Percentiles rank a stretch among this genome's conserved stretches.
Evolutionary conservation across 371 early-diverging fungal genomes (phyloP).

Genomic region (Lichtheimia ramosa): DNA sequence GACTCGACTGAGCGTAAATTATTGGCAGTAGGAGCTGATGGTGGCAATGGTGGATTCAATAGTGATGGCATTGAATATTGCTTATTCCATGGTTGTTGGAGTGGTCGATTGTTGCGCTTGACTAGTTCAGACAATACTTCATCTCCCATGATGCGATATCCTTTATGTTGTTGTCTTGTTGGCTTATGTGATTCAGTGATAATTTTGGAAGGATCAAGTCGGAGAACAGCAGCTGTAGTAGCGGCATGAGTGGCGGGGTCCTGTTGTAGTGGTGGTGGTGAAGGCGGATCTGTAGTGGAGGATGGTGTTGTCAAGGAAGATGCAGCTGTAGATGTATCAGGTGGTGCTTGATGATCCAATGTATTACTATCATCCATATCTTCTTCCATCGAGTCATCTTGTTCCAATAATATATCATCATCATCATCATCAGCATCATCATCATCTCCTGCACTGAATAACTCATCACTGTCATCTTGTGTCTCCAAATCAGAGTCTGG

Average conservation of each 20-base stretch:
- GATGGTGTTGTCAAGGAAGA: background rate
- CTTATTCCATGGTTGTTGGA: background rate
- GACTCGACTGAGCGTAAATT: background rate
- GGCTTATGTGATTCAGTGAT: background rate
- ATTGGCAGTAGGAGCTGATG: background rate
- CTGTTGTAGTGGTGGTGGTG: too few species aligned
- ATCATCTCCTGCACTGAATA: conserved; percentile 3
- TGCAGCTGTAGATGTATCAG: background rate
- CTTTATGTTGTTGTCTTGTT: background rate
- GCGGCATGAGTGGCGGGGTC: too few species aligned
- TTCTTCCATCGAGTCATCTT: background rate
- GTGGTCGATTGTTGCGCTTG: background rate
- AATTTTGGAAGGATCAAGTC: background rate
- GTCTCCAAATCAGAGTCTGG: conserved; percentile 10
- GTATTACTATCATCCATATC: conserved; percentile 1
- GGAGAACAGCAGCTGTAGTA: background rate
- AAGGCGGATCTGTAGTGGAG: background rate
- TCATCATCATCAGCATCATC: conserved; percentile 8
- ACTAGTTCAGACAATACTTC: conserved; percentile 7
- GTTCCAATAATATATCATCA: background rate
- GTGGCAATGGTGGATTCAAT: background rate
- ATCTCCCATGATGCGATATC: conserved; percentile 3
- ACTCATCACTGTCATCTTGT: conserved; percentile 3
- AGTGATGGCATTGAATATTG: background rate
- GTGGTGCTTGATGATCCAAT: background rate